These are phyloP conservation scores for Hypoxylon trugodes DNA, from an alignment of 495 filamentous ascomycete genomes.

Conservation along the genomic window DNA sequence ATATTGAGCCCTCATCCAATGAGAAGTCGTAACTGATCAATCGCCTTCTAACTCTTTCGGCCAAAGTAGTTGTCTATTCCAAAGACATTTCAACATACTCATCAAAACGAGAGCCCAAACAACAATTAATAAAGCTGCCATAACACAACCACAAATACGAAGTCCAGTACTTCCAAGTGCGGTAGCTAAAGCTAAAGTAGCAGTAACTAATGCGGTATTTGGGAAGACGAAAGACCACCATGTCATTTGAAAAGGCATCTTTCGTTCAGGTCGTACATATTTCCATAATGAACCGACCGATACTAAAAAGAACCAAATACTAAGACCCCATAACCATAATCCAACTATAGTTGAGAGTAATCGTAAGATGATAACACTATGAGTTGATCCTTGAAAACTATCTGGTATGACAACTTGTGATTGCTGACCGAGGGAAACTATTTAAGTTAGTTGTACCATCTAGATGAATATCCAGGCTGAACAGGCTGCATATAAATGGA, in stretches of 20 bases:
- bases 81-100: constrained; percentile 75
- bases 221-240: constrained; percentile 92
- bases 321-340: constrained; percentile 86
- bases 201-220: constrained; percentile 78
- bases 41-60: constrained; percentile 65
- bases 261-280: constrained; percentile 63
- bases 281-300: constrained; percentile 78
- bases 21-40: too few species aligned
- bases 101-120: constrained; percentile 74
- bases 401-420: constrained; percentile 49
- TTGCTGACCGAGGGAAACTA: constrained; percentile 54
- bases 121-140: constrained; percentile 68
- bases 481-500: neutral
- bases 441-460: neutral
- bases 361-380: constrained; percentile 50
- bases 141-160: constrained; percentile 71
- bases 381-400: constrained; percentile 48
- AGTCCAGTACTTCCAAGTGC: constrained; percentile 70
- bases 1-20: too few species aligned
- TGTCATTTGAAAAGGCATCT: constrained; percentile 83
- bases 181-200: constrained; percentile 75
- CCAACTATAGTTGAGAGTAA: constrained; percentile 58
- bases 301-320: constrained; percentile 87
- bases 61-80: constrained; percentile 72
- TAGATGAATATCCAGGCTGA: too few species aligned